Evolutionary conservation across 768 basidiomycete genomes (phyloP).

Genomic region (Mycena floridula): DNA sequence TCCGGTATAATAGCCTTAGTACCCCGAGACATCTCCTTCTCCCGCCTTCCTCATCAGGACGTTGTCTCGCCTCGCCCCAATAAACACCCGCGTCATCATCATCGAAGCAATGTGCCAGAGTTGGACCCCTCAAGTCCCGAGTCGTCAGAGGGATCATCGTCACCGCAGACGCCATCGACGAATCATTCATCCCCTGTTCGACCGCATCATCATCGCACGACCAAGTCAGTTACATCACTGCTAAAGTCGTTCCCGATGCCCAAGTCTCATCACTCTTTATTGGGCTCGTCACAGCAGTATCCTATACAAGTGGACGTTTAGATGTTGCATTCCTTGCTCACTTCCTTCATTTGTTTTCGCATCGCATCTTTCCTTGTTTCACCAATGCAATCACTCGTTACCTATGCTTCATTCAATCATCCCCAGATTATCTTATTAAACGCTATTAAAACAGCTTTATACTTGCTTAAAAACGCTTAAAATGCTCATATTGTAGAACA

Average conservation of each 20-base stretch:
- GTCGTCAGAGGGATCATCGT: slow-evolving; percentile 20
- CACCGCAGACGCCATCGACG: slow-evolving; percentile 20
- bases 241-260: not conserved
- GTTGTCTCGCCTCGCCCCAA: slow-evolving; percentile 13
- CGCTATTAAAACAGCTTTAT: too few relatives aligned
- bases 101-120: slow-evolving; percentile 29
- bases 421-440: too few relatives aligned
- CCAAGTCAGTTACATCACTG: not conserved
- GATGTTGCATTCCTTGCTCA: not conserved
- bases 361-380: not conserved
- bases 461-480: too few relatives aligned
- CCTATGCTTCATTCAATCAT: not conserved
- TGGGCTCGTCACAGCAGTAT: not conserved
- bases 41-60: slow-evolving; percentile 16
- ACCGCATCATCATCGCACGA: not conserved
- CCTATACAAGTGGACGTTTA: not conserved
- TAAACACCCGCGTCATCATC: slow-evolving; percentile 13
- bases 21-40: slow-evolving; percentile 12
- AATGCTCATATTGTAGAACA: too few relatives aligned
- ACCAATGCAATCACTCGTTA: not conserved
- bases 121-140: slow-evolving; percentile 30
- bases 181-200: slow-evolving; percentile 16
- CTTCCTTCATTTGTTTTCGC: not conserved
- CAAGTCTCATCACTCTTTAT: not conserved
- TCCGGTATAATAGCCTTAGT: slow-evolving; percentile 26